Evolutionary conservation across 805 yeast genomes (phyloP).

Genomic region (Monosporozyma unispora): DNA sequence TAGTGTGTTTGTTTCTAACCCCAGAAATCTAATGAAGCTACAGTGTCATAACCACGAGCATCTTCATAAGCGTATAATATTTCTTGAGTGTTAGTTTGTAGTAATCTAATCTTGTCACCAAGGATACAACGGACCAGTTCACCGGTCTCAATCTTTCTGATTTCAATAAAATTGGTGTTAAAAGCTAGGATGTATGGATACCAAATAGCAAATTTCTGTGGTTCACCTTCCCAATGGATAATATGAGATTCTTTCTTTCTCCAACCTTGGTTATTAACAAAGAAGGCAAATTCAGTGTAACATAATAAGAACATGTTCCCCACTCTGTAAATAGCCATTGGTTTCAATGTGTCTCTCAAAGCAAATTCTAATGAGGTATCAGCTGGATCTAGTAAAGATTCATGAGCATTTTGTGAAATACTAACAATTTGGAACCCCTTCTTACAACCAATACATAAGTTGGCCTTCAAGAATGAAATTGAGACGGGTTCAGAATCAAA

Average conservation of each 20-base stretch:
- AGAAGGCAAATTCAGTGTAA: constrained; percentile 89
- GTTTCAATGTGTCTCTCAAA: constrained; percentile 58
- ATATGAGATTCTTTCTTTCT: constrained; percentile 89
- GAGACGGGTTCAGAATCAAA: constrained; percentile 88
- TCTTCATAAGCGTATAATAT: constrained; percentile 87
- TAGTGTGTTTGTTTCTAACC: constrained; percentile 23
- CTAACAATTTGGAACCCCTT: constrained; percentile 94
- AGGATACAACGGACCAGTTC: constrained; percentile 79
- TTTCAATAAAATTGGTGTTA: constrained; percentile 83
- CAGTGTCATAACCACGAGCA: constrained; percentile 83
- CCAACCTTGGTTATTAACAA: constrained; percentile 95
- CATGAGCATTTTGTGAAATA: constrained; percentile 73
- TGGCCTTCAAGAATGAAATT: constrained; percentile 79
- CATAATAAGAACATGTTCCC: constrained; percentile 82
- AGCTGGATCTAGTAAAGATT: constrained; percentile 91
- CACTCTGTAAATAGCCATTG: constrained; percentile 83
- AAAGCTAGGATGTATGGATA: constrained; percentile 90
- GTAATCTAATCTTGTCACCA: constrained; percentile 83
- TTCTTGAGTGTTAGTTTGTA: constrained; percentile 88
- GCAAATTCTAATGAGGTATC: constrained; percentile 96
- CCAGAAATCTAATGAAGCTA: constrained; percentile 90
- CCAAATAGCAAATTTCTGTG: constrained; percentile 85
- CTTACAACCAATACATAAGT: constrained; percentile 89
- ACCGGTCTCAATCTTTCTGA: constrained; percentile 82
- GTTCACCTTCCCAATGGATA: constrained; percentile 93